Evolutionary conservation across 306 rosid species (phyloP), one percentile per base, ranked within the genome.

Genomic region (Fagus crenata): DNA sequence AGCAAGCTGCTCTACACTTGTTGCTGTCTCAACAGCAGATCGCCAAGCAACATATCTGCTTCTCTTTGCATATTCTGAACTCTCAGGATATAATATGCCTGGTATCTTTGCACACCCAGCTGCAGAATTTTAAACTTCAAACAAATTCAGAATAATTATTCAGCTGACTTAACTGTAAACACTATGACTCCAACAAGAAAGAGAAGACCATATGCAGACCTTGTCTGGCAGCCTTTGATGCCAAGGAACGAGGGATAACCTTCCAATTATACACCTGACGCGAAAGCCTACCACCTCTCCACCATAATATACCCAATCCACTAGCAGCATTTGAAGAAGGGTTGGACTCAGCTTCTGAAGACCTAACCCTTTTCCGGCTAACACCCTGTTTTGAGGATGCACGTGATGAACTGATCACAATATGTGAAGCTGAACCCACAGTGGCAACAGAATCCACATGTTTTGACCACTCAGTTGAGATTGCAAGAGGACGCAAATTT

Each of bases 221-320:
- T 95, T 90, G 96, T 89, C 97, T 84, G 77, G 97, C 97, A 78
- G 97, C 99, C 88, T 89, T 95, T 46, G 96, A 78, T 83, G 84
- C 85, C 89, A 92, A 81, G 64, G 93, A 78, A 71, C 53, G 85
- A 75, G 99, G 99, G 84, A 95, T 75, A 79, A 58, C 86, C 87
- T 95, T 95, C 85, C 92, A 95, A 84, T 87, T 90, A 85, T 88
- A 95, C 78, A 95, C 81, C 73, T 87, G 86, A 67, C 97, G 98
- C 55, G 99, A 92, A 85, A 92, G 87, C 84, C 86, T 85, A 73
- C 97, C 99, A 71, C 99, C 99, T 89, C 99, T 90, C 97, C 97
- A 91, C 99, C 99, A 95, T 71, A 83, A 90, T 76, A 86, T 83
- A 71, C 89, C 91, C 87, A 95, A 84, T 74, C 97, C 97, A 88